Evolutionary conservation across 306 rosid genomes (phyloP).

Genomic region (Malus sylvestris): DNA sequence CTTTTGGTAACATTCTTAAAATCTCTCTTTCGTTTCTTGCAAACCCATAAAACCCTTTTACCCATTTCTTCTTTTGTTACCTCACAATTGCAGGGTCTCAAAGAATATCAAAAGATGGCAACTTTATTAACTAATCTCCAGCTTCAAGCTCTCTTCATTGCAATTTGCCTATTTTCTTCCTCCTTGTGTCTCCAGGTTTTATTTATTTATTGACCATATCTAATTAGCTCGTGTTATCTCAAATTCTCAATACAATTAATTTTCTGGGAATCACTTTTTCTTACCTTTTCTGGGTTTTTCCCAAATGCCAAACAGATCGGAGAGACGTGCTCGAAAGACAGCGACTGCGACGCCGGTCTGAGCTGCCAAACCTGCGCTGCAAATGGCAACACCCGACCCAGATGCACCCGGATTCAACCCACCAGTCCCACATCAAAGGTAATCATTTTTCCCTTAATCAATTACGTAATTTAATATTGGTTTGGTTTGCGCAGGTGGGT

Average conservation of each 20-base stretch:
- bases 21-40: background rate
- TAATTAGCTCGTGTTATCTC: background rate
- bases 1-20: background rate
- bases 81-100: constrained; percentile 11
- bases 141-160: constrained; percentile 36
- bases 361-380: constrained; percentile 64
- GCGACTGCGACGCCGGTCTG: constrained; percentile 61
- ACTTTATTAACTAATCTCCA: constrained; percentile 8
- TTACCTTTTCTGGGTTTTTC: constrained; percentile 1
- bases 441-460: background rate
- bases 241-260: background rate
- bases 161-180: constrained; percentile 38
- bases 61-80: background rate
- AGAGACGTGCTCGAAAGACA: constrained; percentile 67
- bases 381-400: constrained; percentile 81
- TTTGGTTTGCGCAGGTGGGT: background rate
- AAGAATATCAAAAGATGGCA: constrained; percentile 18
- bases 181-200: constrained; percentile 54
- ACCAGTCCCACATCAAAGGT: constrained; percentile 57
- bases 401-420: constrained; percentile 74
- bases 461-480: background rate
- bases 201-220: background rate
- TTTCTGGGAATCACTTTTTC: background rate
- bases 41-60: constrained; percentile 1
- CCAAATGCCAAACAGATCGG: constrained; percentile 55